These are phyloP conservation scores for Taphrina betulina DNA, from an alignment of 1,139 yeast genomes.

Conservation along the genomic window DNA sequence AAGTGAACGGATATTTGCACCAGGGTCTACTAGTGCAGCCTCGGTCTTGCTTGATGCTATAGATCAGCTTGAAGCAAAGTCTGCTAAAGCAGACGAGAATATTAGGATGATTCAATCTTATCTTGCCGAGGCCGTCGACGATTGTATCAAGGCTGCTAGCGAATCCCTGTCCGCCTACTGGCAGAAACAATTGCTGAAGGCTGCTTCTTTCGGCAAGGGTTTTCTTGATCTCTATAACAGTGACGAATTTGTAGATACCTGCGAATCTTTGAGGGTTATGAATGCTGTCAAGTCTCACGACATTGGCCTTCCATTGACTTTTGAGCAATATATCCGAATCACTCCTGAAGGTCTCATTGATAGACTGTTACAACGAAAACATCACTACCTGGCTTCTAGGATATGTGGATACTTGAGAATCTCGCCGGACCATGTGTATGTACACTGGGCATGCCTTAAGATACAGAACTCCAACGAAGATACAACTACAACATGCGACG, in stretches of 20 bases:
- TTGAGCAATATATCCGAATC: conserved; percentile 51
- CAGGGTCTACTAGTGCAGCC: conserved; percentile 82
- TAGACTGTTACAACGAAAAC: conserved; percentile 59
- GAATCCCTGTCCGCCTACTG: conserved; percentile 72
- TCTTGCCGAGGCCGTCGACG: conserved; percentile 62
- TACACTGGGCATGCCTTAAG: conserved; percentile 80
- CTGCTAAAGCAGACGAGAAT: conserved; percentile 84
- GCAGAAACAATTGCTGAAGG: conserved; percentile 76
- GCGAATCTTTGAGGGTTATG: conserved; percentile 63
- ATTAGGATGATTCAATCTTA: conserved; percentile 58
- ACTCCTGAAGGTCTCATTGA: conserved; percentile 54
- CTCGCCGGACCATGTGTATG: conserved; percentile 59
- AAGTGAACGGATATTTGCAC: conserved; percentile 64
- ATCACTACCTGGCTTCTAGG: conserved; percentile 64
- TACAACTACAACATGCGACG: conserved; percentile 59
- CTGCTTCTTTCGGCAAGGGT: conserved; percentile 85
- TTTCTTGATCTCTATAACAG: conserved; percentile 54
- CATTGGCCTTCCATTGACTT: conserved; percentile 68
- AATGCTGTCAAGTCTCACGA: conserved; percentile 65
- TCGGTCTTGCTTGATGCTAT: conserved; percentile 81
- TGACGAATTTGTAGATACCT: conserved; percentile 59
- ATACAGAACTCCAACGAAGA: conserved; percentile 52
- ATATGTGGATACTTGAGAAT: conserved; percentile 56
- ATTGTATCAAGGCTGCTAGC: conserved; percentile 71
- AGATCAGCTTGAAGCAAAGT: conserved; percentile 64